Evolutionary conservation across 139 green algal genomes (phyloP), one percentile per base, ranked within the genome.

Genomic region (Picochlorum sp.): DNA sequence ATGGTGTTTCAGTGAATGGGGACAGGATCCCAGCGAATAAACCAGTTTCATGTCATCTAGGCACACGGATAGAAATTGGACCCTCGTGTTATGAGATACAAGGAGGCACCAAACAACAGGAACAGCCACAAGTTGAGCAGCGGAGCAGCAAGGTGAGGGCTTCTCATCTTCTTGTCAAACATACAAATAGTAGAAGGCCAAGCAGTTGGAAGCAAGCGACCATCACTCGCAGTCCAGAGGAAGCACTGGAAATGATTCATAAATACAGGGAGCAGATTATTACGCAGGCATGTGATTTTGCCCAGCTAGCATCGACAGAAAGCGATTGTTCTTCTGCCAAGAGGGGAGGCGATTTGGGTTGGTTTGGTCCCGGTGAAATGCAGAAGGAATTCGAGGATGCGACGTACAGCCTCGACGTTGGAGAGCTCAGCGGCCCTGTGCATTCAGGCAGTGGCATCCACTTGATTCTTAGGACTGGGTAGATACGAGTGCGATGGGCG

Each of bases 91-190:
- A 41, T 11, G 34, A 41, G 34, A 41, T 41, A 41, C 34, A 41
- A 41, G 34, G 34, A 13, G 34, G 34, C 34, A 41, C 34, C 7
- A 1, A 41, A 11, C 34, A 41, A 41, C 6, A 41, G 34, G 34
- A 41, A 41, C 34, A 41, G 34, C 34, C 7, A 41, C 34, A 41
- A 13, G 34, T 9, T 14, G 8, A 13, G 2, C 34, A 41, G 34
- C 34, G 34, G 34, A 41, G 34, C 2, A 41, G 34, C 34, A 65
- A 74, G n/a, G 83, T 92, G 21, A 64, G 84, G 2, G 86, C 84
- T 2, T 87, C 74, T 1, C 89, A 95, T 73, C 69, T 95, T 61
- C 82, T 95, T 30, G 85, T 95, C 2, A 95, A 95, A 75, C 89
- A 95, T 75, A 74, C 61, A 47, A 79, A 85, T 56, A 68, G 56